A percentile compares a stretch with the other conserved stretches of the same genome.
Evolutionary conservation across 352 stramenopile genomes (phyloP).

Genomic region (Globisporangium sylvaticum): DNA sequence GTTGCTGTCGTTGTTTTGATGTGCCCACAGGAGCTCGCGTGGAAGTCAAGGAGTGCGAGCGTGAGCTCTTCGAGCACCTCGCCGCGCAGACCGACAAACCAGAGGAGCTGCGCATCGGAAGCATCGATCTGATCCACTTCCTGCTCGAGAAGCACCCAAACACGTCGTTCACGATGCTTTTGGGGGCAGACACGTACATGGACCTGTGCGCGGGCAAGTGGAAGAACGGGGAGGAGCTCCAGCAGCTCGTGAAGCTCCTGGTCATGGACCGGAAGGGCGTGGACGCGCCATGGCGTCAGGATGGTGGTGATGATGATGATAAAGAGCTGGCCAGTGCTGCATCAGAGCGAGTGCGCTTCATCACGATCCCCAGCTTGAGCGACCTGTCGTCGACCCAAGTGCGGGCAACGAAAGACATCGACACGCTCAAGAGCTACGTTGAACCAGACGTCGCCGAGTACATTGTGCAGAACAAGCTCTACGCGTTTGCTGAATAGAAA

Average conservation of each 20-base stretch:
- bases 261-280: slow-evolving; percentile 70
- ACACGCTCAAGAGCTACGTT: slow-evolving; percentile 40
- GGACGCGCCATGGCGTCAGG: slow-evolving; percentile 32
- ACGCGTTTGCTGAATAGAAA: slow-evolving; percentile 43
- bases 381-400: slow-evolving; percentile 78
- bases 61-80: slow-evolving; percentile 57
- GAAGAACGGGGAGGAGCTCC: slow-evolving; percentile 77
- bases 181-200: slow-evolving; percentile 81
- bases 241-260: slow-evolving; percentile 59
- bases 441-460: slow-evolving; percentile 67
- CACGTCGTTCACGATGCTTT: slow-evolving; percentile 63
- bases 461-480: slow-evolving; percentile 72
- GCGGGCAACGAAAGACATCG: slow-evolving; percentile 29
- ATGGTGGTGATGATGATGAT: background rate
- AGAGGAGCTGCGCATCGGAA: slow-evolving; percentile 50
- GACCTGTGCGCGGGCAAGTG: slow-evolving; percentile 83
- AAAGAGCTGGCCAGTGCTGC: background rate
- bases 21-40: slow-evolving; percentile 28
- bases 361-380: slow-evolving; percentile 53
- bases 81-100: slow-evolving; percentile 21
- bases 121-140: slow-evolving; percentile 68
- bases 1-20: background rate
- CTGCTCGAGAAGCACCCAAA: slow-evolving; percentile 41
- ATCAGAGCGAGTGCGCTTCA: slow-evolving; percentile 35
- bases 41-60: slow-evolving; percentile 56